Evolutionary conservation across 2,329 filamentous ascomycete genomes (phyloP), one percentile per base, ranked within the genome.

Genomic region (Alternaria brassicicola): DNA sequence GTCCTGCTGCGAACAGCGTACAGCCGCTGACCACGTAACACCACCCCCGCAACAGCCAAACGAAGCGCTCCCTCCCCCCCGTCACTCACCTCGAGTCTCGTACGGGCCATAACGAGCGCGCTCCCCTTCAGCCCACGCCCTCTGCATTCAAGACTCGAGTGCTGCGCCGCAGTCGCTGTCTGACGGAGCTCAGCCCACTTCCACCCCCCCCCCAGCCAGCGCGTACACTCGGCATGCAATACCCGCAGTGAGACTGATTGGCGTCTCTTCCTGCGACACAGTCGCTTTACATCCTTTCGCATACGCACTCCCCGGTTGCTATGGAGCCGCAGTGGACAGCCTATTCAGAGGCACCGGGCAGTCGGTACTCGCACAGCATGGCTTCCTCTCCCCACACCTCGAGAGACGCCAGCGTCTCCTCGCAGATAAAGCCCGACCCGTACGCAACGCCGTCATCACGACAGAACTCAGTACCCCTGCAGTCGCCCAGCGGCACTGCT

Each of bases 321-420:
- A 76, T 76, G 74, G 74, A 78, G 59, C 74, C 75, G 64, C 75
- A 76, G 73, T 78, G 75, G 76, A 65, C 72, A 52, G 65, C 72
- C 57, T 76, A 76, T 62, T 67, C 70, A 56, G 75, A 78, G 52
- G 66, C 68, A 53, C 67, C 74, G 55, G 65, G 62, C 45, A 59
- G 69, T 63, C 75, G 76, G 61, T 78, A 78, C 68, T 69, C 75
- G 51, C 73, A 76, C 60, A 70, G 54, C 61, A 74, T 75, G 68
- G 59, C 71, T 23, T 68, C 74, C 43, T 73, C 75, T 59, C 71
- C 75, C 58, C 74, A 75, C 42, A 49, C 67, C 41, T 68, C 69
- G 57, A 57, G 74, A 47, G 73, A 77, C 63, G 65, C 71, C 54
- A 69, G 61, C 63, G 58, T 69, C 57, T 66, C 73, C 30, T 57